phyloP scores from a whole-genome alignment of 768 basidiomycete genomes.

The Agaricus subrufescens region DNA sequence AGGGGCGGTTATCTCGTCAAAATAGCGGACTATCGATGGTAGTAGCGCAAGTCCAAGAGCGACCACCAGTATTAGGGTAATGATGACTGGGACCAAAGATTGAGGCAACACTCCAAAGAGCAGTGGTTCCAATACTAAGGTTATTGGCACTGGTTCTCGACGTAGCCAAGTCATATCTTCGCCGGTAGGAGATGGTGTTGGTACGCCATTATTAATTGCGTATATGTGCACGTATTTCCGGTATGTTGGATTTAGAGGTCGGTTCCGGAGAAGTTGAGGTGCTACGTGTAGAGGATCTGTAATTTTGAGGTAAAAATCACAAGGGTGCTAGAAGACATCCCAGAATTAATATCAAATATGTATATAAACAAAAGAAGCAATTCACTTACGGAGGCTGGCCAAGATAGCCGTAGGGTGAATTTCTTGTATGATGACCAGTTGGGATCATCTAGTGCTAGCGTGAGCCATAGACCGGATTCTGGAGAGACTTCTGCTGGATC shows the following conservation, averaged over 20 bases:
- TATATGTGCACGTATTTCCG: conserved; percentile 55
- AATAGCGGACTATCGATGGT: not conserved
- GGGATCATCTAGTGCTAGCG: conserved; percentile 37
- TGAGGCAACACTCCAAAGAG: conserved; percentile 56
- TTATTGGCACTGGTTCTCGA: conserved; percentile 40
- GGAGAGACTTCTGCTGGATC: conserved; percentile 18
- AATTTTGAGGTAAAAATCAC: conserved; percentile 22
- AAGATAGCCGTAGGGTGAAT: conserved; percentile 51
- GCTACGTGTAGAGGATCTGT: conserved; percentile 26
- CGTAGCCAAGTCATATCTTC: conserved; percentile 14
- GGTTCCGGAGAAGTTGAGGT: not conserved
- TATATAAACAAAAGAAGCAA: not conserved
- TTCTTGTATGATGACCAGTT: conserved; percentile 36
- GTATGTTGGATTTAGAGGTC: conserved; percentile 19
- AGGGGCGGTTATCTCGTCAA: not conserved
- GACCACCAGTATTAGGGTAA: conserved; percentile 23
- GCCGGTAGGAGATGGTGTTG: conserved; percentile 28
- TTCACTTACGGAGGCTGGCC: conserved; percentile 49
- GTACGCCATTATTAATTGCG: conserved; percentile 47
- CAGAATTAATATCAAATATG: not conserved
- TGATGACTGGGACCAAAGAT: conserved; percentile 37
- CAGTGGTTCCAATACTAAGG: conserved; percentile 54
- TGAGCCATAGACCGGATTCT: conserved; percentile 43
- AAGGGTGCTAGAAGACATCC: conserved; percentile 20
- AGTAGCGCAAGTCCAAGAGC: not conserved